Evolutionary conservation across 148 eudicot genomes (phyloP), one percentile per base, ranked within the genome.

Genomic region (Fallopia convolvulus): DNA sequence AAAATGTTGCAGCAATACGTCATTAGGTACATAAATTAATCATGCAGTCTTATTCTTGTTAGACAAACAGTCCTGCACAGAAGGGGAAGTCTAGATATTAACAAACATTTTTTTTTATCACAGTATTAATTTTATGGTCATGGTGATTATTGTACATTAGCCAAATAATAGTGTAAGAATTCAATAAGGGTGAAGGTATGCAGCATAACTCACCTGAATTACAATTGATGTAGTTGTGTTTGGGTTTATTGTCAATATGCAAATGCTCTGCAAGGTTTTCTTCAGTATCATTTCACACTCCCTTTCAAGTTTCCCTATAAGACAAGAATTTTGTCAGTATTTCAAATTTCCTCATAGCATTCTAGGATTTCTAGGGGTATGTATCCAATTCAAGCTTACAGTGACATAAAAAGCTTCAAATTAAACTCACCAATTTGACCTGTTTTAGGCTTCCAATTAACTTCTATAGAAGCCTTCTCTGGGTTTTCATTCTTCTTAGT

Each of bases 401-500:
- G 10, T 30, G 70, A 63, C 70, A 26, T 12, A 32, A 4, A 8
- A 63, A 82, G 49, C 17, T 72, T 71, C 11, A 52, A 58, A 30
- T 36, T 7, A 17, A 44, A 2, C 86, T 82, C 79, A 94, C 98
- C 97, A 80, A 83, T 83, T 85, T 90, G 97, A 72, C 98, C 96
- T 0, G 93, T 89, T 83, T 92, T 94, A 8, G 93, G 91, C 91
- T 94, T 94, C 98, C 97, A 92, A 83, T 87, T 84, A 47, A 94
- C 96, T 87, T 92, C 97, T 80, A 94, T 76, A 76, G 85, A 90
- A 84, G 97, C 97, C 80, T 90, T 94, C 82, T 90, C 97, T 18
- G 97, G 97, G 77, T 94, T 94, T 82, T 94, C 98, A 82, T 92
- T 92, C 86, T 89, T 94, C 85, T 88, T 92, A 8, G 93, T 90